These are phyloP conservation scores for Nectriaceae sp. DNA, from an alignment of 2,329 filamentous ascomycete genomes.

Conservation along the genomic window DNA sequence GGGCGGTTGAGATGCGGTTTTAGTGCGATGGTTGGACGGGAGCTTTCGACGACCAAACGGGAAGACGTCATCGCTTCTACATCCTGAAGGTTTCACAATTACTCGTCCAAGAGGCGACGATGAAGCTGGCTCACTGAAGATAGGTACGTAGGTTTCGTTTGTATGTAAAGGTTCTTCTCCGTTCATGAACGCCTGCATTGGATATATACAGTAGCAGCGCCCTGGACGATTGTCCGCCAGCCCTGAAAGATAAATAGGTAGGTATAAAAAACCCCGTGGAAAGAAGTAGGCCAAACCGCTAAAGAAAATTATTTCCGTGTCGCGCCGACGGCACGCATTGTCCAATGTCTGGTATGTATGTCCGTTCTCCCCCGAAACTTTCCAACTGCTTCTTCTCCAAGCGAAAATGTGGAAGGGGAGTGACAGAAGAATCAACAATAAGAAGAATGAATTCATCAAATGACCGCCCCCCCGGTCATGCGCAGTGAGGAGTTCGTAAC, in stretches of 20 bases:
- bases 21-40: not conserved
- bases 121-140: too few species aligned
- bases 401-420: not conserved
- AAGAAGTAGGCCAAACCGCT: too few species aligned
- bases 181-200: not conserved
- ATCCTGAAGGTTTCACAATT: too few species aligned
- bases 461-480: not conserved
- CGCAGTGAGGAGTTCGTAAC: not conserved
- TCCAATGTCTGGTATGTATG: conserved; percentile 1
- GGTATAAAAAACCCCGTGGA: too few species aligned
- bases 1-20: not conserved
- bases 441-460: not conserved
- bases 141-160: too few species aligned
- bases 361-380: not conserved
- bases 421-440: not conserved
- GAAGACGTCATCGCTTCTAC: not conserved
- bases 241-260: not conserved
- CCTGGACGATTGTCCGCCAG: not conserved
- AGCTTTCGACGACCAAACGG: not conserved
- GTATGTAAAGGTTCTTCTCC: not conserved
- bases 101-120: too few species aligned
- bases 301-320: not conserved
- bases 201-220: not conserved
- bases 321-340: not conserved
- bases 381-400: not conserved